Evolutionary conservation across 805 yeast genomes (phyloP), one percentile per base, ranked within the genome.

Genomic region (Ogataea pignaliae): DNA sequence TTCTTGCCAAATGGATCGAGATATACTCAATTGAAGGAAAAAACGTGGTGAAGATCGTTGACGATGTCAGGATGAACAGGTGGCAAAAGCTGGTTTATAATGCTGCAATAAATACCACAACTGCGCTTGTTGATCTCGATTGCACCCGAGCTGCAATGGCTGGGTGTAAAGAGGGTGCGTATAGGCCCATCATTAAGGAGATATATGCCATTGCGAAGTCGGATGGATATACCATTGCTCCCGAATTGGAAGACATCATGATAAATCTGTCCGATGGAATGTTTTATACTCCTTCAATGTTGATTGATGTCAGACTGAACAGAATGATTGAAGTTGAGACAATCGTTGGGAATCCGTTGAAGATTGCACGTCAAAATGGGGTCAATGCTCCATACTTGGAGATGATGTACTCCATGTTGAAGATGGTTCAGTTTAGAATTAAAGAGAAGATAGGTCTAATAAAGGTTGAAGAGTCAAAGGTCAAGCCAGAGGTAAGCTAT

Each of bases 371-470:
- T 40, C 59, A 58, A 36, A 65, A 69, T 46, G 65, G 65, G 1
- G 66, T 75, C 10, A 47, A 57, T 5, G 71, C 83, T 1, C 95
- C 95, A 1, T 67, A 71, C 10, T 71, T 87, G 41, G 62, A 69
- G 0, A 65, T 78, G 53, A 56, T 85, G 37, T 85, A 85, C 59
- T 62, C 69, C 29, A 65, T 85, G 40, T 69, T 85, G 43, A 69
- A 73, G 36, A 70, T 83, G 57, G 71, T 75, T 39, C 93, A 85
- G 63, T 76, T 77, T 54, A 66, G 74, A 47, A 62, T 79, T 34
- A 77, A 76, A 60, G 91, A 85, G 56, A 57, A 66, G 35, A 63
- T 49, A 12, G 86, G 85, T 0, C 46, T 65, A 29, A 48, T 72
- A 36, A 52, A 42, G 3, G 55, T 72, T 8, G 59, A 68, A 34